A percentile compares a stretch with the other conserved stretches of the same genome.
Evolutionary conservation across 495 filamentous ascomycete genomes (phyloP).

Genomic region (Acidiella bohemica): DNA sequence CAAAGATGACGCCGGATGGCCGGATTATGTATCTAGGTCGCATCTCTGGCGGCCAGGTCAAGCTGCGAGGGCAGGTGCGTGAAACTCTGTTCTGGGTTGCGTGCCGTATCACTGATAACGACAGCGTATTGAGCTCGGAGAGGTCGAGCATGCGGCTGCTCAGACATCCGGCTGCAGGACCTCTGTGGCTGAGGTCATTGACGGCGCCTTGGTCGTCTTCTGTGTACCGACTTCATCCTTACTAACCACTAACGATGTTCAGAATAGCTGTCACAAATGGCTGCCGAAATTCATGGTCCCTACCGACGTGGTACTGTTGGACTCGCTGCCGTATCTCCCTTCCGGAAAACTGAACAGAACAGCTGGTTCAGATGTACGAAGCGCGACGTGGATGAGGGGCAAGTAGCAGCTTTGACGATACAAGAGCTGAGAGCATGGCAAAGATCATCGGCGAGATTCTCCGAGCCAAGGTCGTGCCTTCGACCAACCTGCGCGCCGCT

Average conservation of each 20-base stretch:
- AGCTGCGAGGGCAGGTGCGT: constrained; percentile 54
- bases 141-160: constrained; percentile 58
- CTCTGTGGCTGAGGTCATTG: constrained; percentile 47
- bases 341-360: constrained; percentile 69
- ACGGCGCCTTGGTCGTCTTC: constrained; percentile 51
- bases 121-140: constrained; percentile 63
- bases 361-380: constrained; percentile 41
- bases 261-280: constrained; percentile 50
- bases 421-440: constrained; percentile 35
- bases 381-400: background rate
- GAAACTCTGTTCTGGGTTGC: no score
- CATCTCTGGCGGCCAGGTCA: constrained; percentile 64
- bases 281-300: constrained; percentile 70
- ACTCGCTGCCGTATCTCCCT: constrained; percentile 52
- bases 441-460: constrained; percentile 37
- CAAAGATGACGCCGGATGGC: constrained; percentile 51
- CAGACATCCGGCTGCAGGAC: constrained; percentile 38
- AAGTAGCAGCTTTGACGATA: background rate
- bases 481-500: constrained; percentile 19
- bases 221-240: constrained; percentile 35
- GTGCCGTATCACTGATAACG: background rate
- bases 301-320: constrained; percentile 46
- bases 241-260: constrained; percentile 30
- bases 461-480: constrained; percentile 3
- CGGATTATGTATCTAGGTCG: constrained; percentile 71